Evolutionary conservation across 139 green algal genomes (phyloP), one percentile per base, ranked within the genome.

Genomic region (Axilococcus clingmanii): DNA sequence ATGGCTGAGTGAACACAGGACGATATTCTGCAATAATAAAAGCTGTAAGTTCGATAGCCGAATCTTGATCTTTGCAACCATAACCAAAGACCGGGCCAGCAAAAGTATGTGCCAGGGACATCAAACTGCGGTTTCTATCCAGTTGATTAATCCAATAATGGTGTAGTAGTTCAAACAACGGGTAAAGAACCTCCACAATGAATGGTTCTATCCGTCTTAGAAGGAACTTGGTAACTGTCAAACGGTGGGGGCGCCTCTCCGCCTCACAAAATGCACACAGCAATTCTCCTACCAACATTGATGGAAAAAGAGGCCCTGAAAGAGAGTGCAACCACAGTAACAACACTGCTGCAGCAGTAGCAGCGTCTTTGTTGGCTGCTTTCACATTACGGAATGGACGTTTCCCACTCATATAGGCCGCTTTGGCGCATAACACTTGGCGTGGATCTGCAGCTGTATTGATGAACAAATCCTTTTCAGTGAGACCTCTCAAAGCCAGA

Each of bases 101-200:
- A 25, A 71, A 63, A 27, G 50, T 35, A n/a, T 36, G 12, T 30
- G 29, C 55, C 40, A 71, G 47, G 32, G 49, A 19, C n/a, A 41
- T 30, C 23, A 71, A 35, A 8, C 25, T 32, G 15, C 15, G 17
- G 27, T 66, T 48, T 9, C 55, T 53, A 27, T 66, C 46, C 14
- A 28, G 23, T 47, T 69, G 61, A 52, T 71, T 71, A 36, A 71
- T 59, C 33, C 36, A 56, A 34, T 57, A 57, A 40, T 71, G 63
- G 47, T 71, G 63, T 38, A 71, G 40, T 14, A 71, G 29, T 55
- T 71, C 63, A 61, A 71, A 71, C 9, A 71, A 44, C 11, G 63
- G 55, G 48, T 52, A 71, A 3, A 71, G 47, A 6, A 54, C 62
- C 54, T 70, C 62, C 22, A 70, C 24, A 7, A 70, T 56, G 23